Evolutionary conservation across 176 grass and related monocot species (phyloP), one percentile per base, ranked within the genome.

Genomic region (sorghum (Sorghum bicolor)): DNA sequence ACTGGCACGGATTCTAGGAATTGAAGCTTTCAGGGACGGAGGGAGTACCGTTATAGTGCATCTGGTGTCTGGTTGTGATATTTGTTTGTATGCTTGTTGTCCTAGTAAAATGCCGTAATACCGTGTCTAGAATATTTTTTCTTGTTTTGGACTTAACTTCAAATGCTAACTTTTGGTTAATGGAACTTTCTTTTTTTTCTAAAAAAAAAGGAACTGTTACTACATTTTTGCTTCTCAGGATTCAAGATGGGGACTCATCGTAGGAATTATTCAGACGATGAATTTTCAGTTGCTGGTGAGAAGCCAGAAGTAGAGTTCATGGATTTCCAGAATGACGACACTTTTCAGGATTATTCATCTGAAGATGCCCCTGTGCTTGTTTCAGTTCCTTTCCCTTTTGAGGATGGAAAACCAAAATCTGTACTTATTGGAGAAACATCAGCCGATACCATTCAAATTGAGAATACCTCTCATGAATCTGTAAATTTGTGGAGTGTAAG

Each of bases 251-350:
- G 81, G 10, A 84, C 82, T 30, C 37, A 47, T 47, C 14, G 41
- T 16, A 63, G 83, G 75, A 83, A 88, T 34, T 37, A 88, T 82
- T 90, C 85, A 60, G 91, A 95, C 44, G 93, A 98, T 29, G 87
- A 89, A 73, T 84, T 72, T 82, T 95, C 96, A 16, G 79, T 84
- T 66, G 79, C 94, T 47, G 82, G 91, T 7, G 96, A 98, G 32
- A 98, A 93, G 55, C 88, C 92, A 44, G 96, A 93, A 65, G 89
- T 95, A 57, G 96, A 85, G 31, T 98, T 98, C 80, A 84, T 98
- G 69, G 96, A 98, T 79, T 98, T 78, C 30, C 91, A 95, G 60
- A 88, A 93, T 29, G 93, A 98, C 52, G 75, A 71, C 70, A 83
- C 91, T 33, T 20, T 92, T 64, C 77, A 88, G 36, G 79, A 84